Percentiles rank a stretch among this genome's conserved stretches.
Evolutionary conservation across 257 asterid genomes (phyloP).

Genomic region (Parsonsia alboflavescens): DNA sequence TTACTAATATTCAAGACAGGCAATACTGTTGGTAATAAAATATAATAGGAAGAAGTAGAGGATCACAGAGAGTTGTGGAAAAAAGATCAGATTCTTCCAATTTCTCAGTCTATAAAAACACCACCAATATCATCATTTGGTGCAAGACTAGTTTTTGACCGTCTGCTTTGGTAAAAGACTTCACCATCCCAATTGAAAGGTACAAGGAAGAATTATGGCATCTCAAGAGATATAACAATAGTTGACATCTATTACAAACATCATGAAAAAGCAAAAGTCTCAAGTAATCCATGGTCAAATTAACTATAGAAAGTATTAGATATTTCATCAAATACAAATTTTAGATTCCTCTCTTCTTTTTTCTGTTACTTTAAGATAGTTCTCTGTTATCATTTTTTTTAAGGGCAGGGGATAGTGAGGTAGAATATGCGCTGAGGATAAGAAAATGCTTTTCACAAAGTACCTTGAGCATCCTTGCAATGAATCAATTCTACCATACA

Average conservation of each 20-base stretch:
- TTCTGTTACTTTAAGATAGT: too few relatives aligned
- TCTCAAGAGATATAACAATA: not conserved
- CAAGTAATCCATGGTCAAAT: not conserved
- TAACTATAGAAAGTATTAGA: not conserved
- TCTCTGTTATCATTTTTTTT: too few relatives aligned
- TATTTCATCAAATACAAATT: not conserved
- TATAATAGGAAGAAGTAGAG: not conserved
- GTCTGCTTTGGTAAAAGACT: not conserved
- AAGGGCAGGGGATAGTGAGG: too few relatives aligned
- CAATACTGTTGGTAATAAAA: not conserved
- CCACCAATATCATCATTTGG: not conserved
- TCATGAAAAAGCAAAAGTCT: not conserved
- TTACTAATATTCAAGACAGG: not conserved
- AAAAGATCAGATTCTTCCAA: not conserved
- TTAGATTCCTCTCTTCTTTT: too few relatives aligned
- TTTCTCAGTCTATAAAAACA: not conserved
- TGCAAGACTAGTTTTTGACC: not conserved
- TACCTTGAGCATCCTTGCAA: constrained; percentile 1
- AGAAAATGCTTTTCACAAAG: not conserved
- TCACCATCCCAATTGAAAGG: not conserved
- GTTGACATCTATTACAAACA: not conserved
- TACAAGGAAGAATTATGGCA: too few relatives aligned
- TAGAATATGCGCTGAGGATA: too few relatives aligned
- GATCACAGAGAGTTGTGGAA: not conserved
- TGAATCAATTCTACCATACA: not conserved